A percentile compares a stretch with the other conserved stretches of the same genome.
Evolutionary conservation across 106 monocot genomes (phyloP).

Genomic region (Vanilla planifolia): DNA sequence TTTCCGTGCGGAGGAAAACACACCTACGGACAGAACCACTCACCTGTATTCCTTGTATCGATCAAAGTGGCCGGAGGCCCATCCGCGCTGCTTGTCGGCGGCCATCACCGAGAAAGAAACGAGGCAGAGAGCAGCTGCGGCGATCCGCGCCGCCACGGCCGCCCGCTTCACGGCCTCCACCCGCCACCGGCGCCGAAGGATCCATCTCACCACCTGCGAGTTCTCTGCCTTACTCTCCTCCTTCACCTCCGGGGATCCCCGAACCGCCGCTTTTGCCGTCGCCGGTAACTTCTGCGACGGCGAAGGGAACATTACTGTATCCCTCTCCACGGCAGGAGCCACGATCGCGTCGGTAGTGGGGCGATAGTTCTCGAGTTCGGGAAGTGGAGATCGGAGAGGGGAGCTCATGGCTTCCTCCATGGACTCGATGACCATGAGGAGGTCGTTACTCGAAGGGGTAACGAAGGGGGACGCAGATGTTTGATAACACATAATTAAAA

Average conservation of each 20-base stretch:
- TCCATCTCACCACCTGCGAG: constrained; percentile 19
- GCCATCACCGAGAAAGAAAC: constrained; percentile 62
- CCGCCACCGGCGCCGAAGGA: constrained; percentile 13
- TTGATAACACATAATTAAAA: no score
- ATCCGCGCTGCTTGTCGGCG: constrained; percentile 48
- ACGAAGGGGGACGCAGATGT: no score
- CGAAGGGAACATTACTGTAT: not conserved
- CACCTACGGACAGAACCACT: not conserved
- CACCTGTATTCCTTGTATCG: constrained; percentile 54
- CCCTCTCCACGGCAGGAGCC: not conserved
- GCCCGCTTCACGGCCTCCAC: constrained; percentile 6
- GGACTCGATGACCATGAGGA: not conserved
- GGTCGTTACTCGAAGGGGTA: no score
- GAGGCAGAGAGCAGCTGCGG: constrained; percentile 38
- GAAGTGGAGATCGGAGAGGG: not conserved
- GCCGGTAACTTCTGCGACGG: not conserved
- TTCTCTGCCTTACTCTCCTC: not conserved
- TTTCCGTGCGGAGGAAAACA: not conserved
- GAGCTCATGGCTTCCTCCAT: not conserved
- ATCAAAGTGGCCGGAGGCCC: constrained; percentile 51
- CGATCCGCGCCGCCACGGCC: constrained; percentile 24
- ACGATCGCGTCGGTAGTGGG: not conserved
- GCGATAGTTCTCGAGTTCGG: not conserved
- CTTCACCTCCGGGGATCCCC: not conserved
- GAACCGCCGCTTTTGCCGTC: not conserved